A percentile compares a stretch with the other conserved stretches of the same genome.
Evolutionary conservation across 768 basidiomycete species (phyloP).

Genomic region (Russula ochroleuca): DNA sequence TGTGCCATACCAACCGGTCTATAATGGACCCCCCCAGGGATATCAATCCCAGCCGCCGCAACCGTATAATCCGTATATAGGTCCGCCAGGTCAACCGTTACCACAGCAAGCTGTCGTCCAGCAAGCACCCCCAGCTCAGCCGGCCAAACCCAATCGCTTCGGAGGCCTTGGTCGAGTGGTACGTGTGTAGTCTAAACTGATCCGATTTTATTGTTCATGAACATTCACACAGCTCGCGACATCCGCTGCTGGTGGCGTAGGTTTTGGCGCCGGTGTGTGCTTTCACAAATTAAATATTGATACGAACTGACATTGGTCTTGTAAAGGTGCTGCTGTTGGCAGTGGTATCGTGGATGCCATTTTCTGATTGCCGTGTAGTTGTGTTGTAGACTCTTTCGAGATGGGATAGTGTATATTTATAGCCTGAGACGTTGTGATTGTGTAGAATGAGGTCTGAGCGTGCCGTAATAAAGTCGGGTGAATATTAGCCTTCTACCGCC

Average conservation of each 20-base stretch:
- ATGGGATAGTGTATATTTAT: neutral
- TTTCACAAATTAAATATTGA: neutral
- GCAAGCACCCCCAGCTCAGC: constrained; percentile 29
- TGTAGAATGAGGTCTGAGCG: neutral
- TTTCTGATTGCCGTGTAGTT: constrained; percentile 34
- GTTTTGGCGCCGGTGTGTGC: constrained; percentile 66
- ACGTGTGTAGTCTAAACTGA: neutral
- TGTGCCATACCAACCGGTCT: constrained; percentile 38
- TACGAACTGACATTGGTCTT: constrained; percentile 3
- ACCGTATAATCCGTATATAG: constrained; percentile 21
- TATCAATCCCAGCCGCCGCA: constrained; percentile 29
- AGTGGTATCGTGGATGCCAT: constrained; percentile 48
- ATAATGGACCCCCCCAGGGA: constrained; percentile 29
- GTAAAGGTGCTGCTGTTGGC: constrained; percentile 48
- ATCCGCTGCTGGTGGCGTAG: constrained; percentile 57
- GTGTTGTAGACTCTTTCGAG: neutral
- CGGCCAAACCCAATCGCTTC: constrained; percentile 19
- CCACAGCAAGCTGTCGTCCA: constrained; percentile 24
- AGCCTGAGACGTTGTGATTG: neutral
- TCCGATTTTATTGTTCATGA: neutral
- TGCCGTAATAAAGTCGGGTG: constrained; percentile 5
- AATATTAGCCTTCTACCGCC: neutral
- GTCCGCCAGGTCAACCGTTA: constrained; percentile 26
- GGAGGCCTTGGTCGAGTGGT: constrained; percentile 23
- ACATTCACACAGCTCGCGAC: constrained; percentile 33